Base-by-base conservation (phyloP, 257 asterid genomes). In the Lycium barbarum region DNA sequence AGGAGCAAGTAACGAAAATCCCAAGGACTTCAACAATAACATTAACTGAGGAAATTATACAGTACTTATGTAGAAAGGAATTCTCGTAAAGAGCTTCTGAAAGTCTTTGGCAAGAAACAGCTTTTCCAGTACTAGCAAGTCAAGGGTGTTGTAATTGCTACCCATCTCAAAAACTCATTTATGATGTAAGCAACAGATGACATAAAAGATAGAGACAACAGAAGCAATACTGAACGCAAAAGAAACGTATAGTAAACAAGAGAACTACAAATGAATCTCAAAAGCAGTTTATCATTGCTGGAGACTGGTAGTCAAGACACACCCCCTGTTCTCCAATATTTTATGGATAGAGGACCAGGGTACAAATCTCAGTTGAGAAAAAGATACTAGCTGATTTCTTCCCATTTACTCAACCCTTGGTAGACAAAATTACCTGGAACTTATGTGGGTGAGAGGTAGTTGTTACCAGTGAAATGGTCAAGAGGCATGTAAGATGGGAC, bases 141-240 rank as follows among this genome's bases (percentile, higher is more conserved):
- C 82, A 53, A 76, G 36, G 10, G 13, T 14, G 14, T 76, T 26
- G 65, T 76, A 51, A 53, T 53, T 76, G 47, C 26, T 76, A 76
- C 47, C 65, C 82, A 33, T 76, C 65, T 53, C 82, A 76, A 76
- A 76, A 9, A 18, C 7, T 33, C 26, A 14, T 76, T 51, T 26
- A 76, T 51, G 82, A 53, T 26, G 82, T 53, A 76, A 53, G 82
- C 82, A 76, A 51, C 63, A 22, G 62, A 76, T 51, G 82, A 26
- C 26, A 51, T 76, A 53, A 76, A 26, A 26, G 65, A 76, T 76
- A n/a, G 45, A 51, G 26, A 4, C 45, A 26, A 49, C 63, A 76
- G 26, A 51, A 76, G 26, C 65, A 76, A 26, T 33, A 53, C 22
- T 12, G 15, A 51, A 76, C 45, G 53, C 63, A 76, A 2, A 51